These are phyloP conservation scores for Avena sativa DNA, from an alignment of 176 grass and related monocot genomes.

Conservation along the genomic window DNA sequence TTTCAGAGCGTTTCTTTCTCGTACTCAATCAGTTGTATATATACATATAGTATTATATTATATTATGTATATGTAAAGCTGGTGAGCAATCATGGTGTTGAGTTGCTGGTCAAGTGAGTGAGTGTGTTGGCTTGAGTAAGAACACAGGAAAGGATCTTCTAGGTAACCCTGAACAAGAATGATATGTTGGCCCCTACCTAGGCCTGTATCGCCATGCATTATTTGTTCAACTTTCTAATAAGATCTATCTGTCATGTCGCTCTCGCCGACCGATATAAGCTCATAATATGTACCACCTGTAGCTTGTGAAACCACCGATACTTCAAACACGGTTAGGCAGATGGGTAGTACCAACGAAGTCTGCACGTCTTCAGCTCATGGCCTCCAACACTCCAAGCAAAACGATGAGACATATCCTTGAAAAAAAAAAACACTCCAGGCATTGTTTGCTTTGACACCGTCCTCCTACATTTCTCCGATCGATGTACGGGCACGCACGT, in stretches of 20 bases:
- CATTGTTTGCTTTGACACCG: background rate
- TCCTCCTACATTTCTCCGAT: background rate
- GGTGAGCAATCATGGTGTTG: background rate
- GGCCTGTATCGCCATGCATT: background rate
- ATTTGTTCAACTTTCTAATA: background rate
- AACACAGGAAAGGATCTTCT: background rate
- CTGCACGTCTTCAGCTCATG: background rate
- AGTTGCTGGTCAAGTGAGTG: background rate
- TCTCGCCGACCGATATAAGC: background rate
- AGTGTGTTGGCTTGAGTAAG: conserved; percentile 17
- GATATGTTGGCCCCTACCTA: background rate
- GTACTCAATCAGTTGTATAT: background rate
- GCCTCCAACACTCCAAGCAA: background rate
- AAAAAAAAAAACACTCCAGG: too few species aligned
- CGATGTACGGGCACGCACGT: background rate
- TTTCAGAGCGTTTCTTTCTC: background rate
- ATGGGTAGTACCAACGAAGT: background rate
- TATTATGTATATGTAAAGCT: background rate
- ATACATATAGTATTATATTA: background rate
- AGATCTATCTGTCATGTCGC: background rate
- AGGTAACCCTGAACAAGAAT: background rate
- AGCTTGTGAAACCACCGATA: too few species aligned
- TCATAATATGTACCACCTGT: background rate
- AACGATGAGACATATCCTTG: too few species aligned
- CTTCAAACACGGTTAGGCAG: too few species aligned